Evolutionary conservation across 2,329 filamentous ascomycete species (phyloP).

Genomic region (Fusarium pininemorale): DNA sequence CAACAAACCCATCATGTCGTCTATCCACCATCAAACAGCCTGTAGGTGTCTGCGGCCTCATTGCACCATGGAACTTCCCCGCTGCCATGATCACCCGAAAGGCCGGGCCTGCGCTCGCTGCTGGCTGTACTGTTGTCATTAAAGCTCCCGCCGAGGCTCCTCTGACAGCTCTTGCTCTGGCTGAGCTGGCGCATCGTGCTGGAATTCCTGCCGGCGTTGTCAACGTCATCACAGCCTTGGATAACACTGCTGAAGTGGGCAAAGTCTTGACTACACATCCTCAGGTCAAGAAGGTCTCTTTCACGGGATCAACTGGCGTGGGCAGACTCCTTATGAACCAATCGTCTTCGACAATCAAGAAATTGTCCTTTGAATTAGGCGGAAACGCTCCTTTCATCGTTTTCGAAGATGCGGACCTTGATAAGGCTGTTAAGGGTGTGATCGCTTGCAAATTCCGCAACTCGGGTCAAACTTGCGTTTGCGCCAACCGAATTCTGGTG

Average conservation of each 20-base stretch:
- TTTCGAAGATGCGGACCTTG: constrained; percentile 78
- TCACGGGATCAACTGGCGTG: constrained; percentile 68
- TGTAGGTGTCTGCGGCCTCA: constrained; percentile 48
- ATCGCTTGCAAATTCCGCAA: constrained; percentile 76
- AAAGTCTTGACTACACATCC: constrained; percentile 55
- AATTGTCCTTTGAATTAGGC: constrained; percentile 77
- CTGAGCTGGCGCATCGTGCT: constrained; percentile 83
- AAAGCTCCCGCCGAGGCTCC: constrained; percentile 92
- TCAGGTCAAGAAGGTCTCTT: constrained; percentile 73
- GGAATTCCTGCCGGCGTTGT: constrained; percentile 88
- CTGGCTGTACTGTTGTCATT: constrained; percentile 80
- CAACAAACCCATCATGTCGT: constrained; percentile 68
- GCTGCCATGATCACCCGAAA: constrained; percentile 62
- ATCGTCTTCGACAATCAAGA: constrained; percentile 74
- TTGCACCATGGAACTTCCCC: constrained; percentile 66
- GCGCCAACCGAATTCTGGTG: constrained; percentile 68
- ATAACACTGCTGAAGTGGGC: constrained; percentile 82
- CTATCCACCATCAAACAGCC: constrained; percentile 47
- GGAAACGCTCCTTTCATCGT: constrained; percentile 81
- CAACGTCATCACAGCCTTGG: constrained; percentile 80
- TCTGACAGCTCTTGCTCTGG: constrained; percentile 84
- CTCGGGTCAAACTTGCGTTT: constrained; percentile 77
- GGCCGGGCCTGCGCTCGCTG: constrained; percentile 66
- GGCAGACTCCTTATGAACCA: constrained; percentile 72
- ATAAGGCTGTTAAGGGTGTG: constrained; percentile 71